Evolutionary conservation across 179 eudicot species (phyloP).

Genomic region (Gypsophila paniculata): DNA sequence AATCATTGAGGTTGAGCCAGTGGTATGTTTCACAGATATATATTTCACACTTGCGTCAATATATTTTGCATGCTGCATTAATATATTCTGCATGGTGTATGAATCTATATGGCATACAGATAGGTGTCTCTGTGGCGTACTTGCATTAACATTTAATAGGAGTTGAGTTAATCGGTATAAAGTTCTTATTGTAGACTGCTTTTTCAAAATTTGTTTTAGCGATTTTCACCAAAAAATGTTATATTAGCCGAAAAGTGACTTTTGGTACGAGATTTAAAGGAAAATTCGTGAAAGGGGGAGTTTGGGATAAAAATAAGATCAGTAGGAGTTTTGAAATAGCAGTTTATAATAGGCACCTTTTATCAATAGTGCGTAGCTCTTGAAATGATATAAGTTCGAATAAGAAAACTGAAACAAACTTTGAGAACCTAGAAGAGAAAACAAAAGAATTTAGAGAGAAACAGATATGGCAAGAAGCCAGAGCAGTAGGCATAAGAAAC

Average conservation of each 20-base stretch:
- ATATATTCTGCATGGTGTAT: not conserved
- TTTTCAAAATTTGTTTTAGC: too few relatives aligned
- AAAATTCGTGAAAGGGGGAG: too few relatives aligned
- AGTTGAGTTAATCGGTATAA: too few relatives aligned
- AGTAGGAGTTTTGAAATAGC: too few relatives aligned
- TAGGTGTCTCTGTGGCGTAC: not conserved
- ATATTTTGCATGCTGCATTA: constrained; percentile 5
- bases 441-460: not conserved
- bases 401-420: not conserved
- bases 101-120: not conserved
- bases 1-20: constrained; percentile 73
- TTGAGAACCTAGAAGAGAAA: not conserved
- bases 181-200: too few relatives aligned
- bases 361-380: too few relatives aligned
- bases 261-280: too few relatives aligned
- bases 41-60: not conserved
- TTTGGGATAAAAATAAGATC: too few relatives aligned
- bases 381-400: not conserved
- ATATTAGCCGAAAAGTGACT: too few relatives aligned
- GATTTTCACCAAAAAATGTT: too few relatives aligned
- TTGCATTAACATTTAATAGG: not conserved
- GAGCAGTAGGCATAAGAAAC: not conserved
- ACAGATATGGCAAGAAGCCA: not conserved
- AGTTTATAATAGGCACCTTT: too few relatives aligned
- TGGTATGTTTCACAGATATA: constrained; percentile 47